Conservation (phyloP, 345 rosid genomes). For the Gossypium turneri region DNA sequence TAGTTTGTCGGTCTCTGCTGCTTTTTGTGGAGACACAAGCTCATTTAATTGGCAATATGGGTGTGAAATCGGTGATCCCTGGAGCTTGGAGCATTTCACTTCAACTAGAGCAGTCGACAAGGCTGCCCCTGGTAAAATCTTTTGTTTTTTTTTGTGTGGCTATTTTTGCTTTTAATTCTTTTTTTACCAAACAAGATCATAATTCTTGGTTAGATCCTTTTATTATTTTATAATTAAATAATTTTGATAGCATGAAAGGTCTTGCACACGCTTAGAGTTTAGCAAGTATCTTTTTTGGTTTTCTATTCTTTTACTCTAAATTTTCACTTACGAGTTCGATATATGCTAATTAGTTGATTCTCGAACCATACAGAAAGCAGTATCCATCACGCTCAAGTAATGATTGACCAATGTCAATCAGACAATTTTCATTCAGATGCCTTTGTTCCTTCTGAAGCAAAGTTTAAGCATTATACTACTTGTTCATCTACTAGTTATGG, state of each 20-base stretch:
- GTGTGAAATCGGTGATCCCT: background rate
- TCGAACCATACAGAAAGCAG: slow-evolving; percentile 5
- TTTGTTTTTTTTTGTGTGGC: background rate
- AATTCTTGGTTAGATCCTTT: background rate
- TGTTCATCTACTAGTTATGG: slow-evolving; percentile 1
- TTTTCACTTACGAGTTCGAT: background rate
- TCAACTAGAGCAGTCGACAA: background rate
- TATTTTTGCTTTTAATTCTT: background rate
- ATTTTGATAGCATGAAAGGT: background rate
- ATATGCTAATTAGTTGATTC: background rate
- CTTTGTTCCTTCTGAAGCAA: slow-evolving; percentile 6
- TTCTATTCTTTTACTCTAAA: background rate
- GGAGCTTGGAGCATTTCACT: slow-evolving; percentile 5
- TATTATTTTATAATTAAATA: background rate
- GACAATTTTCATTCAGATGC: background rate
- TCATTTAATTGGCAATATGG: slow-evolving; percentile 2
- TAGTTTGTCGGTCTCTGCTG: background rate
- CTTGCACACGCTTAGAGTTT: background rate
- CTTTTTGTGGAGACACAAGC: background rate
- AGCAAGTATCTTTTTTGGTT: background rate
- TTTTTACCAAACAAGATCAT: background rate
- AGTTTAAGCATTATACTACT: background rate
- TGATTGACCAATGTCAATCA: slow-evolving; percentile 1
- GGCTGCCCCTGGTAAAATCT: slow-evolving; percentile 10
- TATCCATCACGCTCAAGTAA: background rate